Base-by-base conservation (phyloP, 352 stramenopile genomes). In the Globisporangium solare region DNA sequence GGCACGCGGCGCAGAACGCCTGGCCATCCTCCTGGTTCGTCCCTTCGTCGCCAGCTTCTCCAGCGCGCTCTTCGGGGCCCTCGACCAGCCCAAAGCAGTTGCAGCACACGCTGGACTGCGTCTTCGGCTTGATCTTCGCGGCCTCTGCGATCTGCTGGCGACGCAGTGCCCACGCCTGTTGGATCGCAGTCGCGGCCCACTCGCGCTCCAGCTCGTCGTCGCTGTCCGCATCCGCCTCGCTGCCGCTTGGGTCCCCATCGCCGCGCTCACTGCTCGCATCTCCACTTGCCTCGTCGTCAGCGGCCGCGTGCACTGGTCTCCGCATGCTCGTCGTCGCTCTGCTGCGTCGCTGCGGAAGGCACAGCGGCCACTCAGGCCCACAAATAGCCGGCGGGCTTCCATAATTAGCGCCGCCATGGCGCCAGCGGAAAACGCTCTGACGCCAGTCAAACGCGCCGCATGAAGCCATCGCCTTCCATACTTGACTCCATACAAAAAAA, bases 1-100 rank as follows among this genome's bases (percentile, higher is more conserved):
- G 54, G 32, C 71, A 80, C 12, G 65, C 67, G 20, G 48, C 32
- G 51, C 71, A 80, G 18, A 80, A 62, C 18, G 67, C 42, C 22
- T 60, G 48, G 2, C 62, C 63, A 7, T 66, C 66, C 24, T 18
- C 51, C 21, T 55, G 27, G 27, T 35, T 35, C 3, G 5, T 35
- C 27, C 0, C 51, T 13, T 0, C 21, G 14, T 43, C 21, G 14
- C 39, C 43, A n/a, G 14, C 24, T 15, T 24, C 10, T n/a, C 31
- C 22, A 24, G 27, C 6, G 10, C 52, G 31, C 5, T 67, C 41
- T 6, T 39, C 48, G 21, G 54, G 42, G 5, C 18, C 20, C 14
- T 65, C 48, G 47, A 77, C 68, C 47, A 71, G 6, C n/a, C 52
- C 58, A 51, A 77, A 77, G 64, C 71, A 80, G 24, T 60, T 48